Evolutionary conservation across 2,329 filamentous ascomycete genomes (phyloP), one percentile per base, ranked within the genome.

Genomic region (Cladophialophora exuberans): DNA sequence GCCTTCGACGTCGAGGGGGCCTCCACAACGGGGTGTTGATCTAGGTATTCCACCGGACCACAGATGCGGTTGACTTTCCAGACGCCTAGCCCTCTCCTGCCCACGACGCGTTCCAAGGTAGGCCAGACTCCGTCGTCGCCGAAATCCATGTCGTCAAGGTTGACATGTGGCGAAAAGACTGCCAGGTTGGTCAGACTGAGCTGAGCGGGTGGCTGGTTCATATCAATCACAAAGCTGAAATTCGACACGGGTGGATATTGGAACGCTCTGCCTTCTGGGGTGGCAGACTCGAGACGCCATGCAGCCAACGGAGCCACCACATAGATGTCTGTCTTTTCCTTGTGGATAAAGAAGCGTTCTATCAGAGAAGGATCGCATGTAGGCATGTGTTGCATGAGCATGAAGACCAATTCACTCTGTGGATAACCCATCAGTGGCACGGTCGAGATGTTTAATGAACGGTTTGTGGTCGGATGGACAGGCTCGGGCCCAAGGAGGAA

Each of bases 141-240:
- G 55, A 80, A 75, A 60, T 81, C 78, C 56, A 81, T 63, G 65
- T 80, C 78, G 61, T 81, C 79, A 15, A 81, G 65, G 54, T 78
- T 79, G 42, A 81, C 57, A 61, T 81, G 79, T 36, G 70, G 69
- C 38, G 65, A 64, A 54, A 75, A 77, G 6, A 67, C 72, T 72
- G 73, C 79, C 3, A 79, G 65, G 23, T 63, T 63, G 10, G 55
- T 59, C 54, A 64, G 44, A 18, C 33, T 52, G 20, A 64, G 38
- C n/a, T 42, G 31, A 11, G 53, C 59, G 4, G 58, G 57, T n/a
- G 56, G 59, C 4, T 42, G 7, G 41, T 57, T 41, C 44, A 61
- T 59, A 6, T 54, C 26, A 15, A 64, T 50, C 11, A 38, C 49
- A 33, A 64, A 62, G 47, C 59, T 61, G 56, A 60, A 60, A 47